Evolutionary conservation across 192 early-diverging fungal genomes (phyloP), one percentile per base, ranked within the genome.

Genomic region (Umbelopsis ramanniana): DNA sequence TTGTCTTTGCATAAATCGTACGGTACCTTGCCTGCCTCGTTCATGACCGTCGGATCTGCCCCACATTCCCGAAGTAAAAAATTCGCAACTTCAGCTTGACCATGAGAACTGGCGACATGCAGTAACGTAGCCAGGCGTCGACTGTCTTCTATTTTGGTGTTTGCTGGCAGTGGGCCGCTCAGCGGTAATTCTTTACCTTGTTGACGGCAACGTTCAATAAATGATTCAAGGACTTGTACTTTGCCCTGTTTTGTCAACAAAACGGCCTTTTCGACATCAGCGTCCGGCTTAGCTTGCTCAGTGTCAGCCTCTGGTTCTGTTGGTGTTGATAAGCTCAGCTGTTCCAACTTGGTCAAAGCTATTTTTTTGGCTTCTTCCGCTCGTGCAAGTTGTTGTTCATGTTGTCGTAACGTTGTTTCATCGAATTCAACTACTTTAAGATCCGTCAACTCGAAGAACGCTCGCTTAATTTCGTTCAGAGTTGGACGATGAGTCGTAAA

Each of bases 401-500:
- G 75, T 0, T 63, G 72, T 26, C 68, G 50, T 29, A 82, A 24
- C 0, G 76, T 72, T 6, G 76, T 69, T 21, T 63, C 68, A 52
- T 82, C 82, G 15, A 88, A 29, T 35, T 83, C 74, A 4, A 81
- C 79, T 0, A 92, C 54, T 35, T 87, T 88, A 14, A 92, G 72
- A 37, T 82, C 87, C 2, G 82, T 83, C 4, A 94, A 78, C 72
- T 93, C 90, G 2, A 82, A 70, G 52, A 86, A 93, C 4, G 89
- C 85, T 5, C 91, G 78, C 75, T 84, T 83, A 9, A 95, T 75
- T 74, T 95, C 93, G 1, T 80, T 79, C 9, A 93, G 79, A 2
- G 93, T 86, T 8, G 95, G 94, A 3, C 94, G 86, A 1, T 85
- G 83, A 22, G 94, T 93, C 0, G 91, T 82, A 74, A 96, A 94